Percentiles rank a stretch among this genome's conserved stretches.
Conservation (phyloP, 805 yeast genomes). For the Kuraishia piskuri region DNA sequence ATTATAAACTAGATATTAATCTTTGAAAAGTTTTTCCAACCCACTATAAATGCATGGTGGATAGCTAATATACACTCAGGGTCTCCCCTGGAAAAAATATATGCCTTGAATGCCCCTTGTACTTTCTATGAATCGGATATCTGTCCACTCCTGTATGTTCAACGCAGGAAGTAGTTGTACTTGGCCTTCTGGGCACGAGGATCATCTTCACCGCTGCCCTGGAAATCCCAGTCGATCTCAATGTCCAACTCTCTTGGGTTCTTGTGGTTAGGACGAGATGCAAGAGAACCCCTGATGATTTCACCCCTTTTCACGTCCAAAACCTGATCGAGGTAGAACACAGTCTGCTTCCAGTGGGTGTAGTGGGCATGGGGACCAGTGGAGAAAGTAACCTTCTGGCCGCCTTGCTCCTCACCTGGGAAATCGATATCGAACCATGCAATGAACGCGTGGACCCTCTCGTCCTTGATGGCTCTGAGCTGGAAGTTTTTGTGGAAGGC, state of each 20-base stretch:
- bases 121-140: not conserved
- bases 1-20: not conserved
- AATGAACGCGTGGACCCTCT: constrained; percentile 78
- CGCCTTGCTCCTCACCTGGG: constrained; percentile 44
- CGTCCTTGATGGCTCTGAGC: constrained; percentile 68
- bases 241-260: constrained; percentile 92
- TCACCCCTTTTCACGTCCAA: constrained; percentile 74
- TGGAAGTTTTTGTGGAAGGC: constrained; percentile 67
- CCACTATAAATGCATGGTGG: constrained; percentile 1
- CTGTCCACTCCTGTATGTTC: constrained; percentile 7
- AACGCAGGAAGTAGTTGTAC: constrained; percentile 67
- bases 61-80: not conserved
- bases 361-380: constrained; percentile 93
- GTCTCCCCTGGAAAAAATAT: not conserved
- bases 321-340: constrained; percentile 81
- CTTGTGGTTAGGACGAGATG: constrained; percentile 62
- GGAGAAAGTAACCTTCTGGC: constrained; percentile 63
- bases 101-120: not conserved
- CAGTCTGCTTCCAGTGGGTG: constrained; percentile 99
- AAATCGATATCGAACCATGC: constrained; percentile 95
- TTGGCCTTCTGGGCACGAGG: constrained; percentile 50
- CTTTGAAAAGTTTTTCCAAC: not conserved
- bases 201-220: constrained; percentile 26
- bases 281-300: constrained; percentile 56
- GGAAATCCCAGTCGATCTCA: constrained; percentile 51